Conservation (phyloP, 2,329 filamentous ascomycete genomes). For the Pseudocercospora pini-densiflorae region DNA sequence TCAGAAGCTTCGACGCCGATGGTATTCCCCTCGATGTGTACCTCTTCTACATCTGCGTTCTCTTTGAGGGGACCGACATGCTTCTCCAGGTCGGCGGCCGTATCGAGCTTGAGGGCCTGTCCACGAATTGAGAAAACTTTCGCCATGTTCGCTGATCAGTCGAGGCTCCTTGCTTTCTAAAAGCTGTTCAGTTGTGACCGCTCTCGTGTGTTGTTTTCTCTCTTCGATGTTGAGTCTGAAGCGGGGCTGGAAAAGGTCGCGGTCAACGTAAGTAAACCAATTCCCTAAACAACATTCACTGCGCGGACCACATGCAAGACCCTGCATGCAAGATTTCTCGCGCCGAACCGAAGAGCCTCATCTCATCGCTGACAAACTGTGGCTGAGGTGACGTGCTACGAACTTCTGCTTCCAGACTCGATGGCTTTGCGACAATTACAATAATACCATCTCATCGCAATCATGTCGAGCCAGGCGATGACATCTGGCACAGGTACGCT, state of each 20-base stretch:
- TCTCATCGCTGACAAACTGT: conserved; percentile 14
- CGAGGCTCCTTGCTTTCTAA: not conserved
- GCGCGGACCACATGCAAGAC: not conserved
- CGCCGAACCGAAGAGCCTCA: conserved; percentile 10
- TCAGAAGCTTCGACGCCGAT: conserved; percentile 87
- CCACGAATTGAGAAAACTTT: conserved; percentile 90
- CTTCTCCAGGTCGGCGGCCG: conserved; percentile 80
- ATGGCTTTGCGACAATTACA: not conserved
- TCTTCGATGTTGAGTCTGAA: not conserved
- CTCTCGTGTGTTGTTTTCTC: not conserved
- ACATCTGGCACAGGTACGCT: conserved; percentile 19
- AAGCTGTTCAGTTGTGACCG: not conserved
- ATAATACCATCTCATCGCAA: not conserved
- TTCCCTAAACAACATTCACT: conserved; percentile 1
- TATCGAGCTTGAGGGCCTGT: conserved; percentile 90
- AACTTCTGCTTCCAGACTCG: not conserved
- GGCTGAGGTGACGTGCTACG: conserved; percentile 13
- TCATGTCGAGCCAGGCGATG: conserved; percentile 27
- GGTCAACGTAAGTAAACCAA: not conserved
- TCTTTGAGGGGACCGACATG: conserved; percentile 77
- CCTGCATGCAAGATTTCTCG: conserved; percentile 1
- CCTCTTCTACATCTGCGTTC: conserved; percentile 78
- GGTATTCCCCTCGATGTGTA: conserved; percentile 88
- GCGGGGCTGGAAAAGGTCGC: conserved; percentile 2
- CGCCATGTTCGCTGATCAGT: conserved; percentile 53